Conservation (phyloP, 2,329 filamentous ascomycete species). For the Ophiobolus disseminans region DNA sequence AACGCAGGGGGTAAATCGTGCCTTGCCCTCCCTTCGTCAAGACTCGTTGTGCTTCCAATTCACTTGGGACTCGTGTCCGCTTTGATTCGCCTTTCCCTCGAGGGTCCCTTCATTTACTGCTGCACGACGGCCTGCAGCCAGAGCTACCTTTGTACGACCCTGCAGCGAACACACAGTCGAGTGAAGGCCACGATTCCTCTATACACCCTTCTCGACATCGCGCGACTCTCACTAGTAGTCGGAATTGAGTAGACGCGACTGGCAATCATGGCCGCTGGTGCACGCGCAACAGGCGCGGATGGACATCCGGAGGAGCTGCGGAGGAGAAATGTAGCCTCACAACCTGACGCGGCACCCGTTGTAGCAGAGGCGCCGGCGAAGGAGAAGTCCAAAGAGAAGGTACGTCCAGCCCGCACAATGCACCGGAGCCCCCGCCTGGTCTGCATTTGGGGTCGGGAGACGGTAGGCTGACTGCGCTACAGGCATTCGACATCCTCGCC, state of each 20-base stretch:
- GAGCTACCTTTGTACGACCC: background rate
- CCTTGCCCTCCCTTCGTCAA: conserved; percentile 5
- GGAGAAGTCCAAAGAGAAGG: conserved; percentile 59
- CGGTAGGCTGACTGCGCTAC: conserved; percentile 18
- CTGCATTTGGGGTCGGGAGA: no score
- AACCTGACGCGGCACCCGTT: conserved; percentile 34
- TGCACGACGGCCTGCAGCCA: background rate
- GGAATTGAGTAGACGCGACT: background rate
- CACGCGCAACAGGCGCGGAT: conserved; percentile 51
- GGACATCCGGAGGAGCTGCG: conserved; percentile 53
- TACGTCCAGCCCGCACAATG: no score
- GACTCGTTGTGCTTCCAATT: conserved; percentile 12
- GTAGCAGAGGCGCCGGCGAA: conserved; percentile 42
- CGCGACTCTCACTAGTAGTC: conserved; percentile 3
- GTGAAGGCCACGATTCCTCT: conserved; percentile 12
- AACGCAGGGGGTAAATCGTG: conserved; percentile 9
- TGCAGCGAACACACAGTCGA: conserved; percentile 10
- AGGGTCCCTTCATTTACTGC: conserved; percentile 4
- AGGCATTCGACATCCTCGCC: conserved; percentile 64
- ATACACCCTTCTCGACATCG: conserved; percentile 6
- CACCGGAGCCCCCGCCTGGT: no score
- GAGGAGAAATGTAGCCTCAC: conserved; percentile 53
- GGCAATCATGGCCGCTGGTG: conserved; percentile 38
- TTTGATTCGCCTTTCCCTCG: conserved; percentile 12
- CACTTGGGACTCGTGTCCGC: conserved; percentile 18